Percentiles rank a stretch among this genome's conserved stretches.
These are phyloP conservation scores for Ascochyta lentis DNA, from an alignment of 2,329 filamentous ascomycete genomes.

Conservation along the genomic window DNA sequence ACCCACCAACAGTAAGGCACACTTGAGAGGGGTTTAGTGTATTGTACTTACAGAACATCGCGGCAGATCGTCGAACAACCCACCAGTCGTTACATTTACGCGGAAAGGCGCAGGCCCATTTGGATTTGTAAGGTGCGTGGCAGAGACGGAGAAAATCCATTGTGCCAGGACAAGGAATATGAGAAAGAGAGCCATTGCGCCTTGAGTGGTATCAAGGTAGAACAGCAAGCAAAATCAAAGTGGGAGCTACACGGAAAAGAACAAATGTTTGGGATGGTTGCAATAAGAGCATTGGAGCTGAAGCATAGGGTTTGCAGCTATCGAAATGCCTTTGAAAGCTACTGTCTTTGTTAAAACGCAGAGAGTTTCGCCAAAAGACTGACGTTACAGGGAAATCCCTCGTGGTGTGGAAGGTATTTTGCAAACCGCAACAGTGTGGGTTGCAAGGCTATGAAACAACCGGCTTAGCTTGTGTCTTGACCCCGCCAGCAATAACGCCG, in stretches of 20 bases:
- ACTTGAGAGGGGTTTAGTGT: background rate
- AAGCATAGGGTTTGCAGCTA: background rate
- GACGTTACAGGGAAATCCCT: background rate
- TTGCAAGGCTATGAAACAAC: background rate
- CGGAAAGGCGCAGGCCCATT: background rate
- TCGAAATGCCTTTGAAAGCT: background rate
- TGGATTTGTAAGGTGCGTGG: background rate
- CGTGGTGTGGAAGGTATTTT: background rate
- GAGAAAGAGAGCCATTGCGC: background rate
- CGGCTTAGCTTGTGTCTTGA: background rate
- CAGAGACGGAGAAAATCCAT: background rate
- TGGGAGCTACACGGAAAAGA: background rate
- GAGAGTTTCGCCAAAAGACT: background rate
- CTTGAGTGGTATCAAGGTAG: background rate
- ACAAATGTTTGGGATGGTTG: too few species aligned
- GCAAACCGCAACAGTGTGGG: background rate
- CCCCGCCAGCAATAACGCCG: background rate
- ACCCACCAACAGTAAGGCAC: background rate
- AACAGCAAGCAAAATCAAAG: too few species aligned
- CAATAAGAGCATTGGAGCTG: too few species aligned
- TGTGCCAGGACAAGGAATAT: background rate
- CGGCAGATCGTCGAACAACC: background rate
- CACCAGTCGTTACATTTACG: background rate
- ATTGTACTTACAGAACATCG: constrained; percentile 1
- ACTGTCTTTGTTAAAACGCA: background rate